phyloP scores from a whole-genome alignment of 2,329 filamentous ascomycete species.

The Coniella vitis region DNA sequence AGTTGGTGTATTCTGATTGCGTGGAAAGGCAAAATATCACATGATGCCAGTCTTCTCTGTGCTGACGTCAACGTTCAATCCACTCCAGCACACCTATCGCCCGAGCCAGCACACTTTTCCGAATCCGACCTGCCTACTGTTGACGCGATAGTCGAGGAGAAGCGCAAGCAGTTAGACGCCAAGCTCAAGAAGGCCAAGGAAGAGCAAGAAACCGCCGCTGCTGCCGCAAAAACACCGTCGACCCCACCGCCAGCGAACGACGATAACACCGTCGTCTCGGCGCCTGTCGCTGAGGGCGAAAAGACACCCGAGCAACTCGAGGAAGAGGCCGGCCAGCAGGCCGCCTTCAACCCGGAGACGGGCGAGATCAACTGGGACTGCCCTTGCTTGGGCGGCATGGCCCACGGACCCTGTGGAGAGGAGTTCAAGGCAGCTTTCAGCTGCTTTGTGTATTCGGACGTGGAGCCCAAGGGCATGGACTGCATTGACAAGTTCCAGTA shows the following conservation, averaged over 20 bases:
- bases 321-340: conserved; percentile 77
- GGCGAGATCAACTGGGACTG: conserved; percentile 99
- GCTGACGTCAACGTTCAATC: conserved; percentile 2
- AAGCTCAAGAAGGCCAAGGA: conserved; percentile 17
- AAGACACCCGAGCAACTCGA: conserved; percentile 53
- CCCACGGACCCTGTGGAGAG: conserved; percentile 87
- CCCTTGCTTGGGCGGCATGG: conserved; percentile 95
- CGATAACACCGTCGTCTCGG: conserved; percentile 16
- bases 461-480: conserved; percentile 96
- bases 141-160: conserved; percentile 60
- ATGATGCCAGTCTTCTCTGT: no score
- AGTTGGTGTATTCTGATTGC: conserved; percentile 27
- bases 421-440: conserved; percentile 94
- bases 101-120: conserved; percentile 45
- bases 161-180: conserved; percentile 42
- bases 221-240: conserved; percentile 16
- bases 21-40: no score
- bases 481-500: conserved; percentile 98
- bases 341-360: conserved; percentile 95
- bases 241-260: conserved; percentile 25
- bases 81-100: conserved; percentile 25
- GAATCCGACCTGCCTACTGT: conserved; percentile 56
- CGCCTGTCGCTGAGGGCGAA: conserved; percentile 9
- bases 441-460: conserved; percentile 93
- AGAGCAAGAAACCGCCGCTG: conserved; percentile 20